phyloP scores from a whole-genome alignment of 2,329 filamentous ascomycete genomes.

The Aspergillus sp. region DNA sequence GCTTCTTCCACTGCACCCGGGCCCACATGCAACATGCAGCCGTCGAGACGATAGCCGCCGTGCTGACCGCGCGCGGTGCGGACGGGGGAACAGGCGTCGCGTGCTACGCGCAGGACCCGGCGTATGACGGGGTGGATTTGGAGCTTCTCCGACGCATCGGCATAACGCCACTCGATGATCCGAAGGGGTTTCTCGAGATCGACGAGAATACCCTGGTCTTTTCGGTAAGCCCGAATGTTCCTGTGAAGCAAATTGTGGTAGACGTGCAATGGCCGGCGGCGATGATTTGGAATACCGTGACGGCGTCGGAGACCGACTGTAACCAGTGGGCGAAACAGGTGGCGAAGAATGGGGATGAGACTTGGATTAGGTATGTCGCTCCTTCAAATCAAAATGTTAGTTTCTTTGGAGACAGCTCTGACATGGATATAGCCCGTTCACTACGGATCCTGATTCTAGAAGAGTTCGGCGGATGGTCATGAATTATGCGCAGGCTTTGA shows the following conservation, averaged over 20 bases:
- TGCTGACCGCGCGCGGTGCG: constrained; percentile 8
- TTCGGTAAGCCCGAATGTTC: constrained; percentile 30
- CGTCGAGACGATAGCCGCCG: constrained; percentile 18
- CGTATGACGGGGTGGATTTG: constrained; percentile 19
- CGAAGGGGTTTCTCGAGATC: constrained; percentile 35
- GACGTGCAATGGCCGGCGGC: constrained; percentile 35
- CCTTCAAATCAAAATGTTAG: no score
- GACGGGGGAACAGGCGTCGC: constrained; percentile 6
- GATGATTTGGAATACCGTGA: constrained; percentile 26
- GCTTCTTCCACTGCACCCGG: constrained; percentile 6
- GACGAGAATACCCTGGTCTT: constrained; percentile 39
- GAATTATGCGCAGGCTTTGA: constrained; percentile 12
- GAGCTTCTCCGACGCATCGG: constrained; percentile 16
- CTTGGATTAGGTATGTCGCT: constrained; percentile 16
- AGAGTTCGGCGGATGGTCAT: constrained; percentile 20
- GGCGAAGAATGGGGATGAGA: constrained; percentile 12
- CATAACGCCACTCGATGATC: constrained; percentile 24
- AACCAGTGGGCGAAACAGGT: constrained; percentile 13
- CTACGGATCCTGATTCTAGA: constrained; percentile 20
- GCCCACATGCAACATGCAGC: constrained; percentile 24
- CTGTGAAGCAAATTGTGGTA: constrained; percentile 39
- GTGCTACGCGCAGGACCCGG: constrained; percentile 29
- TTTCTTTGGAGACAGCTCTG: no score
- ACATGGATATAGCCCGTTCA: constrained; percentile 12
- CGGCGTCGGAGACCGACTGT: constrained; percentile 2